These are phyloP conservation scores for Vaccinium darrowii DNA, from an alignment of 148 eudicot genomes.

Conservation along the genomic window DNA sequence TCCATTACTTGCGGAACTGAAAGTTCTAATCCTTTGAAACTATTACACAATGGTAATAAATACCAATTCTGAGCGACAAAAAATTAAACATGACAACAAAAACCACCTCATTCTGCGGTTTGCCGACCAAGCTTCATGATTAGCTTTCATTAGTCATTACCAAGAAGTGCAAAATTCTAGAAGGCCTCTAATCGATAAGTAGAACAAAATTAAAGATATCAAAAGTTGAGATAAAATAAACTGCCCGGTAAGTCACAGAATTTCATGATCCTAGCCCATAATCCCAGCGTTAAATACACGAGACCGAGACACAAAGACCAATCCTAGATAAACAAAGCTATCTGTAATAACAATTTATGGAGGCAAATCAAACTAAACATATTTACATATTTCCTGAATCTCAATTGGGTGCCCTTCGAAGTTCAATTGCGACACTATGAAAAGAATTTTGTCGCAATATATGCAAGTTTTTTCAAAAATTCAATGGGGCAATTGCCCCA, in stretches of 20 bases:
- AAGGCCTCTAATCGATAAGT: neutral
- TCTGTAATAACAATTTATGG: neutral
- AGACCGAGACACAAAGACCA: neutral
- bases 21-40: too few relatives aligned
- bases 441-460: neutral
- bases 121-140: neutral
- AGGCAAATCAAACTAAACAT: neutral
- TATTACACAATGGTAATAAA: too few relatives aligned
- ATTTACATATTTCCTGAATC: neutral
- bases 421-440: too few relatives aligned
- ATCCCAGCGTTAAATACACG: neutral
- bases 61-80: too few relatives aligned
- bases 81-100: neutral
- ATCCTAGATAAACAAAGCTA: neutral
- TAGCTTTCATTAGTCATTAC: neutral
- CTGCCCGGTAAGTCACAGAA: neutral
- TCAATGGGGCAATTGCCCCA: neutral
- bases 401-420: too few relatives aligned
- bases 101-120: neutral
- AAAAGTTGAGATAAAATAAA: neutral
- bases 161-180: too few relatives aligned
- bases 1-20: too few relatives aligned
- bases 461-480: neutral
- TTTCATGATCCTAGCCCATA: neutral
- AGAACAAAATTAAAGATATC: neutral